Evolutionary conservation across 805 yeast species (phyloP).

Genomic region (Kodamaea restingae): DNA sequence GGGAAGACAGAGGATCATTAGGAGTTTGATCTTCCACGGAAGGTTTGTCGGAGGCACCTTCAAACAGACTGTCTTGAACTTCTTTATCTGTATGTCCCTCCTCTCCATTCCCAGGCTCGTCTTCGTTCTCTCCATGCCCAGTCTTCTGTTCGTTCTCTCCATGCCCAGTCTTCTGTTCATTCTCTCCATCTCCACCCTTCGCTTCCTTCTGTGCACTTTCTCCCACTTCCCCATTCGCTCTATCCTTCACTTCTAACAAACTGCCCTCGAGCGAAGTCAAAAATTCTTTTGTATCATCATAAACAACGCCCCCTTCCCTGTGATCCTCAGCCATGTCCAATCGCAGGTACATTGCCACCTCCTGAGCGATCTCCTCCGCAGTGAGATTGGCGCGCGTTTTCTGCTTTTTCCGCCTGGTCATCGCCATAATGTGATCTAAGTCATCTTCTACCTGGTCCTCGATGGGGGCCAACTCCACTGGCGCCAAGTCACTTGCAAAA

Average conservation of each 20-base stretch:
- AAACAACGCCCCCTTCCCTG: slow-evolving; percentile 14
- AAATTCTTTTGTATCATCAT: slow-evolving; percentile 41
- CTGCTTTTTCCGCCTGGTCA: slow-evolving; percentile 25
- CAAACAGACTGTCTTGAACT: too few relatives aligned
- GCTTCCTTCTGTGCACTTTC: slow-evolving; percentile 21
- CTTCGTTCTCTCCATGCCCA: too few relatives aligned
- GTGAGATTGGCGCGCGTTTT: slow-evolving; percentile 23
- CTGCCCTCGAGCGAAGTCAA: slow-evolving; percentile 22
- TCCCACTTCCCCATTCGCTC: slow-evolving; percentile 14
- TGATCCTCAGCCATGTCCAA: slow-evolving; percentile 15
- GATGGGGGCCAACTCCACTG: slow-evolving; percentile 26
- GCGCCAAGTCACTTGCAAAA: slow-evolving; percentile 23
- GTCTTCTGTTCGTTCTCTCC: too few relatives aligned
- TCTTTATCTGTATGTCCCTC: too few relatives aligned
- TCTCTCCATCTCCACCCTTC: slow-evolving; percentile 17
- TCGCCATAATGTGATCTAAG: slow-evolving; percentile 28
- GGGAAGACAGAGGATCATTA: slow-evolving; percentile 1
- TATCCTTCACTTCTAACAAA: slow-evolving; percentile 23
- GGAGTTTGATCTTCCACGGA: too few relatives aligned
- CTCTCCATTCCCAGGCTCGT: too few relatives aligned
- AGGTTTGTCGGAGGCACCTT: too few relatives aligned
- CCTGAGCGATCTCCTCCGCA: slow-evolving; percentile 36
- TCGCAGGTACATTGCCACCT: slow-evolving; percentile 25
- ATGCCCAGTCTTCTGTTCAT: too few relatives aligned
- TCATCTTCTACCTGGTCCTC: slow-evolving; percentile 24